These are phyloP conservation scores for Boletellus emodensis DNA, from an alignment of 768 basidiomycete genomes.

Conservation along the genomic window DNA sequence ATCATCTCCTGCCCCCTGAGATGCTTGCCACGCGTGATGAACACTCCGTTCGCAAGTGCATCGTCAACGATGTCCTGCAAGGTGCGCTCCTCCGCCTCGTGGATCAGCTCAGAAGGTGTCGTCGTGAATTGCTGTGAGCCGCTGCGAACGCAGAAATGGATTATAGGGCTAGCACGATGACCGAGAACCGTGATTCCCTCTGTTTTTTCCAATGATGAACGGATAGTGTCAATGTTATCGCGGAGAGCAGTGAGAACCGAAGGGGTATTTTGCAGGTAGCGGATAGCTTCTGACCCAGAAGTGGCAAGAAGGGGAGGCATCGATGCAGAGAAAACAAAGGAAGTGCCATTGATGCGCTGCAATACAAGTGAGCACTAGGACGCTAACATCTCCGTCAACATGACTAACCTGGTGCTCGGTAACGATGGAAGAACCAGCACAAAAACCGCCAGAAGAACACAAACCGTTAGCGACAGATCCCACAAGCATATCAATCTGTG, in stretches of 20 bases:
- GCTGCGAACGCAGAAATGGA: slow-evolving; percentile 70
- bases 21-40: slow-evolving; percentile 81
- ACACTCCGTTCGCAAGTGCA: slow-evolving; percentile 70
- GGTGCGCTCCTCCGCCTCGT: slow-evolving; percentile 67
- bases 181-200: slow-evolving; percentile 82
- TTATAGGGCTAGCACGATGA: slow-evolving; percentile 80
- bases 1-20: slow-evolving; percentile 78
- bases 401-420: slow-evolving; percentile 77
- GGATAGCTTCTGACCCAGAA: slow-evolving; percentile 81
- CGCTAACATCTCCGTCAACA: background rate
- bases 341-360: slow-evolving; percentile 91
- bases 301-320: slow-evolving; percentile 89
- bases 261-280: slow-evolving; percentile 70
- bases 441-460: slow-evolving; percentile 88
- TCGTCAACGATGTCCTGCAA: slow-evolving; percentile 95
- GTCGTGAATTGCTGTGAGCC: slow-evolving; percentile 20
- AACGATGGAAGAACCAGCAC: slow-evolving; percentile 79
- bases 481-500: slow-evolving; percentile 91
- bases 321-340: slow-evolving; percentile 95
- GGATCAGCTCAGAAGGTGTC: slow-evolving; percentile 39
- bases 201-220: slow-evolving; percentile 75
- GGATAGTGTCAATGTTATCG: slow-evolving; percentile 75
- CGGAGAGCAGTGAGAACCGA: slow-evolving; percentile 72
- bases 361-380: background rate
- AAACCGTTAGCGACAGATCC: slow-evolving; percentile 86